These are phyloP conservation scores for Metschnikowia peoriensis DNA, from an alignment of 805 yeast genomes.

Conservation along the genomic window DNA sequence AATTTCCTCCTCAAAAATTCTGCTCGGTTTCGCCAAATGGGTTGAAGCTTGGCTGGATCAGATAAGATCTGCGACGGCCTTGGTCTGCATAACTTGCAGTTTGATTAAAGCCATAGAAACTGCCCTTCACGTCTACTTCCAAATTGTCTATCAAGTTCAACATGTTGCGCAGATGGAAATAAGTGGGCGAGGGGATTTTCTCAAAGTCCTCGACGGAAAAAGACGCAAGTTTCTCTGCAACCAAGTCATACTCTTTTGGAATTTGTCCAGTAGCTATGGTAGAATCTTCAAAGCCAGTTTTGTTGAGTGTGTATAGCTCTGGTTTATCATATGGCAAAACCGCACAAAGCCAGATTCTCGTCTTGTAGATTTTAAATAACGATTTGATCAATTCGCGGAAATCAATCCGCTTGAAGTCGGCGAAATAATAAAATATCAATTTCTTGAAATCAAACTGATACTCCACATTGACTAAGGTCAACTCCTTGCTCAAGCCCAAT, in stretches of 20 bases:
- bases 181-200: constrained; percentile 41
- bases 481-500: constrained; percentile 44
- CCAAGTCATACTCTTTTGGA: constrained; percentile 39
- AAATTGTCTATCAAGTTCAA: constrained; percentile 46
- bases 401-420: constrained; percentile 45
- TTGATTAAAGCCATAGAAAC: constrained; percentile 41
- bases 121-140: constrained; percentile 39
- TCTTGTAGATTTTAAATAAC: constrained; percentile 44
- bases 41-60: constrained; percentile 15
- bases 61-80: constrained; percentile 10
- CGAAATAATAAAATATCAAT: constrained; percentile 45
- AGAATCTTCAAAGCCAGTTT: constrained; percentile 8
- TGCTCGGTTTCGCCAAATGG: constrained; percentile 14
- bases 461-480: constrained; percentile 46
- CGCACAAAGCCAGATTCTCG: constrained; percentile 49
- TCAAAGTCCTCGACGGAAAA: constrained; percentile 45
- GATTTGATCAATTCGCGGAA: constrained; percentile 44
- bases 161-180: constrained; percentile 53
- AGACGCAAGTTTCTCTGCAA: constrained; percentile 40
- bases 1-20: not conserved
- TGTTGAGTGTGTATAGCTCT: constrained; percentile 23
- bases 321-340: constrained; percentile 42
- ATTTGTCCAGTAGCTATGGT: constrained; percentile 13
- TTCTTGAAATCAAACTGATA: constrained; percentile 46
- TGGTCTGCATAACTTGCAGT: not conserved